Base-by-base conservation (phyloP, 371 early-diverging fungal genomes). In the Mortierella sp. region DNA sequence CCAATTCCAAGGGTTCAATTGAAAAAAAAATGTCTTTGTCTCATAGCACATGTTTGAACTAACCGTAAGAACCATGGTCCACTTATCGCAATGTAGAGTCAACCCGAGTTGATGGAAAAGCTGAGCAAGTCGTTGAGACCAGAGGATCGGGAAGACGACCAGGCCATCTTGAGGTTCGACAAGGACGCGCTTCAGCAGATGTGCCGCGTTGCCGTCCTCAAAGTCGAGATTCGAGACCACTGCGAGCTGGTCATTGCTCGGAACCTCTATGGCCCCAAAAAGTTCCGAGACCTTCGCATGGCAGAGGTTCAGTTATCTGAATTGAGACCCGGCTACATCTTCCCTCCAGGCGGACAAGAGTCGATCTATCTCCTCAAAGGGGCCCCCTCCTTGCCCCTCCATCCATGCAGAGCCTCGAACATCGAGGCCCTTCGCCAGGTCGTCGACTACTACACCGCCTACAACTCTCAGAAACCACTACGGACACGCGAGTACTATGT, bases 351-450 rank as follows among this genome's bases (percentile, higher is more conserved):
- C 16, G 86, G 86, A 14, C 82, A 86, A 63, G 86, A 86, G 48
- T 86, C 86, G 10, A 86, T 86, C 71, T 86, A 86, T 54, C 78
- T 86, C 32, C 74, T 86, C 51, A 86, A 86, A 44, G 86, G 86
- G 1, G 86, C 86, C 5, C 86, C 86, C 10, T 86, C 86, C 3
- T 43, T 86, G 27, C 86, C 86, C 10, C 79, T 86, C 27, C 86
- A 86, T 46, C 86, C 82, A 1, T 86, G 77, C 70, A 81, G 86
- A 74, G 86, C 86, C 5, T 86, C 86, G n/a, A 86, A 86, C 56
- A 77, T 86, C 12, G 86, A 86, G 11, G 86, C 86, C 12, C 68
- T 86, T 75, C 82, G 86, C n/a, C 86, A 86, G n/a, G 86, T 86
- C 12, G 86, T 86, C n/a, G 82, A 86, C n/a, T 70, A 82, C 35